Evolutionary conservation across 306 rosid genomes (phyloP).

Genomic region (Lithocarpus polystachyus): DNA sequence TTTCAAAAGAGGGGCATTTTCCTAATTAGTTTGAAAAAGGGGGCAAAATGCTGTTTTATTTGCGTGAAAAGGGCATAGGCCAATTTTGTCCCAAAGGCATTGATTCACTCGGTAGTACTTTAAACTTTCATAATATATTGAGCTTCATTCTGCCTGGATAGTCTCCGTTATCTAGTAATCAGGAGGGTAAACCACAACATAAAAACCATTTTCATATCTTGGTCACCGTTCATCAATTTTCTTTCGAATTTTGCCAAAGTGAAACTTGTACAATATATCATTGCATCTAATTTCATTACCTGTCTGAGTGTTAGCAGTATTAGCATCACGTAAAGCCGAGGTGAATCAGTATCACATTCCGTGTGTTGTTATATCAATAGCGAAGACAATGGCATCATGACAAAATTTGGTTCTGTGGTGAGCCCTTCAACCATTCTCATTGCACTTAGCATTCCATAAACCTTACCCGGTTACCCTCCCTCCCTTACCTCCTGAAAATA

Average conservation of each 20-base stretch:
- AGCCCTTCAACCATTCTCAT: not conserved
- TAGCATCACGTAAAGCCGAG: not conserved
- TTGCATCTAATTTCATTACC: not conserved
- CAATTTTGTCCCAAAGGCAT: too few species aligned
- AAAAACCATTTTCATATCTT: not conserved
- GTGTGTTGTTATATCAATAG: not conserved
- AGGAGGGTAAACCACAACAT: too few species aligned
- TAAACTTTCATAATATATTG: too few species aligned
- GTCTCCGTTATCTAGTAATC: too few species aligned
- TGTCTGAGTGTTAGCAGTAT: not conserved
- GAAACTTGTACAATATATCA: not conserved
- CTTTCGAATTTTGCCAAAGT: not conserved
- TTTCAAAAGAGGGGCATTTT: too few species aligned
- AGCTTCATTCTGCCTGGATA: too few species aligned
- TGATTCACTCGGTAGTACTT: not conserved
- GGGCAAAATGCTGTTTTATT: too few species aligned
- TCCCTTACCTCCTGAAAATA: too few species aligned
- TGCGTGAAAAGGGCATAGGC: too few species aligned
- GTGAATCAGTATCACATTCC: not conserved
- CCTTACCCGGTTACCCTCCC: too few species aligned
- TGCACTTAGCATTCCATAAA: too few species aligned
- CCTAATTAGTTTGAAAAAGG: too few species aligned
- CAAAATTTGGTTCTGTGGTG: not conserved
- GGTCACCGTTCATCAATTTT: not conserved
- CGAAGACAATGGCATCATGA: not conserved